These are phyloP conservation scores for Rhizophora apiculata DNA, from an alignment of 345 rosid genomes.

Conservation along the genomic window DNA sequence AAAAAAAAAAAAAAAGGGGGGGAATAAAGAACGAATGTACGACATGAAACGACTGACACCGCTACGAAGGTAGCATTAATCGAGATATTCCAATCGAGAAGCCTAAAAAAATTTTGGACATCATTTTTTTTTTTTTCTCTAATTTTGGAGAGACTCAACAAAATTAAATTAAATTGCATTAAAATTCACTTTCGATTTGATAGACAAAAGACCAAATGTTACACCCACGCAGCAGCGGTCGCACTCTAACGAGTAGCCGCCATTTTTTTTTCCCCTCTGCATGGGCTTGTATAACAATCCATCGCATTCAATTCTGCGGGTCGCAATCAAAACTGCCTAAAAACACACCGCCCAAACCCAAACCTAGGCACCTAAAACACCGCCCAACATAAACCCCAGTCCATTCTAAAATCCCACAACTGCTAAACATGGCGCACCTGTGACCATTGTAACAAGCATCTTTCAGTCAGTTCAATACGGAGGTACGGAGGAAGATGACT, in stretches of 20 bases:
- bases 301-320: constrained; percentile 7
- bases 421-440: neutral
- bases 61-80: too few relatives aligned
- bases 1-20: too few relatives aligned
- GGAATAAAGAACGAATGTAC: too few relatives aligned
- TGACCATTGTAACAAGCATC: neutral
- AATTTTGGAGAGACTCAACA: too few relatives aligned
- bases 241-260: constrained; percentile 13
- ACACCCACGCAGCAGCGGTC: neutral
- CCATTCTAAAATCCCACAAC: neutral
- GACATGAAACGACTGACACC: neutral
- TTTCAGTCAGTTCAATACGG: constrained; percentile 15
- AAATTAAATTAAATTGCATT: too few relatives aligned
- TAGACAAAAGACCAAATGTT: constrained; percentile 4
- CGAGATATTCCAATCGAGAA: neutral
- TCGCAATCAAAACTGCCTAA: constrained; percentile 3
- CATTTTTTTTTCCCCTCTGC: neutral
- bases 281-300: neutral
- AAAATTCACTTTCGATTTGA: constrained; percentile 6
- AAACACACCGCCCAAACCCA: neutral
- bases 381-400: neutral
- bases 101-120: too few relatives aligned
- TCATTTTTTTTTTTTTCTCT: too few relatives aligned
- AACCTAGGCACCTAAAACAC: neutral
- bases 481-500: constrained; percentile 36